Conservation (phyloP, 2,329 filamentous ascomycete species). For the Claviceps fusiformis region DNA sequence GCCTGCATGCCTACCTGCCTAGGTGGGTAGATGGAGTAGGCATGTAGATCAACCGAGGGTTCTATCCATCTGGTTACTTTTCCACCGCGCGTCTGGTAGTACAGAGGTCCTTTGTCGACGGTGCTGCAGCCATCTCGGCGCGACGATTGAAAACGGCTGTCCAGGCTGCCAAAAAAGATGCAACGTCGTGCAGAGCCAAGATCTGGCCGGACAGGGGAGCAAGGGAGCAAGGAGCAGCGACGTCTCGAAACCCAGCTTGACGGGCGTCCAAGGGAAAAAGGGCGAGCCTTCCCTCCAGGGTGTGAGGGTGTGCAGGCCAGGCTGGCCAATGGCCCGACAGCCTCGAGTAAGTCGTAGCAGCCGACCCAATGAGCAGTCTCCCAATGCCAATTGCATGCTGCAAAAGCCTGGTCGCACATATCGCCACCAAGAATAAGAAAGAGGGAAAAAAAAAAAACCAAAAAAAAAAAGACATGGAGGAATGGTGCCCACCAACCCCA, state of each 20-base stretch:
- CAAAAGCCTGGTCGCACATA: slow-evolving; percentile 1
- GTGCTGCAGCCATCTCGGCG: neutral
- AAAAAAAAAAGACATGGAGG: neutral
- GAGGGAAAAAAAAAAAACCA: too few species aligned
- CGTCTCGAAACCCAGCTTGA: neutral
- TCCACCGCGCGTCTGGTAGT: neutral
- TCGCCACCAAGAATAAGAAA: neutral
- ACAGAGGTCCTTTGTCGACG: neutral
- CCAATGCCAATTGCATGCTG: neutral
- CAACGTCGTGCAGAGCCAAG: neutral
- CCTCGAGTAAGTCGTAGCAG: neutral
- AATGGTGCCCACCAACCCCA: neutral
- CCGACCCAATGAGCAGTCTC: neutral
- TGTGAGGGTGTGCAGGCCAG: neutral
- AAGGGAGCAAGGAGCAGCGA: neutral
- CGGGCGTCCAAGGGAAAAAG: neutral
- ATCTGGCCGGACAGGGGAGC: neutral
- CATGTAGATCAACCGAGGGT: too few species aligned
- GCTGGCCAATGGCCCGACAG: neutral
- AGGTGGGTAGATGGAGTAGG: too few species aligned
- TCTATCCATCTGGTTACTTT: neutral
- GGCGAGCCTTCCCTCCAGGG: neutral
- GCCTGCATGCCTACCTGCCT: too few species aligned
- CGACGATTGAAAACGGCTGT: neutral
- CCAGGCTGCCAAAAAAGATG: neutral